Evolutionary conservation across 495 filamentous ascomycete species (phyloP).

Genomic region (Chaetomidium leptoderma): DNA sequence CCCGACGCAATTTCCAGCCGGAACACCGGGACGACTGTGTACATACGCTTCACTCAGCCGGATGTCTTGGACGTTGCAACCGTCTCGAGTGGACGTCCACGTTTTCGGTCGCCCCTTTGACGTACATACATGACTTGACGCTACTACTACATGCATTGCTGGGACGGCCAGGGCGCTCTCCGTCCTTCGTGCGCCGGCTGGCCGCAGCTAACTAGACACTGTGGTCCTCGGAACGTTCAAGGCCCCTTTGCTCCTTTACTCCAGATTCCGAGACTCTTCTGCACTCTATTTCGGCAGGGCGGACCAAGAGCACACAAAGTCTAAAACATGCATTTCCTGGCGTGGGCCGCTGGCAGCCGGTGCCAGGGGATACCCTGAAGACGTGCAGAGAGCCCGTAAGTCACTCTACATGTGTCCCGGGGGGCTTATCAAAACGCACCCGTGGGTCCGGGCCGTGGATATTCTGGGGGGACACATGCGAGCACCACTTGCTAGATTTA

Average conservation of each 20-base stretch:
- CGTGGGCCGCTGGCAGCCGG: conserved; percentile 20
- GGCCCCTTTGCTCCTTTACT: conserved; percentile 15
- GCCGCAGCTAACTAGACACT: neutral
- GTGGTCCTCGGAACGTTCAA: conserved; percentile 13
- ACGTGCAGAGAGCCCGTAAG: neutral
- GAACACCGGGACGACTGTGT: conserved; percentile 13
- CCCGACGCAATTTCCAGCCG: conserved; percentile 6
- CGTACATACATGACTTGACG: conserved; percentile 29
- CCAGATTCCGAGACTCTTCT: conserved; percentile 19
- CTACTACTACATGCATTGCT: conserved; percentile 18
- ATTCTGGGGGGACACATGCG: neutral
- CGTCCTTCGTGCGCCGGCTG: neutral
- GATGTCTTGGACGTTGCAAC: conserved; percentile 15
- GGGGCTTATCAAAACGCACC: conserved; percentile 7
- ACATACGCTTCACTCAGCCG: conserved; percentile 16
- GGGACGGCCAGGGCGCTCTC: conserved; percentile 7
- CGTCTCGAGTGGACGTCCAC: conserved; percentile 14
- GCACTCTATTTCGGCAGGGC: conserved; percentile 17
- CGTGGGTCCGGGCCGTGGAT: conserved; percentile 9
- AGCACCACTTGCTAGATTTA: neutral
- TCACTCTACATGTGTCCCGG: neutral
- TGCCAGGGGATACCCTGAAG: conserved; percentile 10
- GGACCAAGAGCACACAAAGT: conserved; percentile 18
- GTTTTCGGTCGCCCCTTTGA: conserved; percentile 22
- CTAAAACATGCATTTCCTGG: conserved; percentile 21